Percentiles rank a stretch among this genome's conserved stretches.
phyloP scores from a whole-genome alignment of 768 basidiomycete genomes.

The Lactifluus piperatus region DNA sequence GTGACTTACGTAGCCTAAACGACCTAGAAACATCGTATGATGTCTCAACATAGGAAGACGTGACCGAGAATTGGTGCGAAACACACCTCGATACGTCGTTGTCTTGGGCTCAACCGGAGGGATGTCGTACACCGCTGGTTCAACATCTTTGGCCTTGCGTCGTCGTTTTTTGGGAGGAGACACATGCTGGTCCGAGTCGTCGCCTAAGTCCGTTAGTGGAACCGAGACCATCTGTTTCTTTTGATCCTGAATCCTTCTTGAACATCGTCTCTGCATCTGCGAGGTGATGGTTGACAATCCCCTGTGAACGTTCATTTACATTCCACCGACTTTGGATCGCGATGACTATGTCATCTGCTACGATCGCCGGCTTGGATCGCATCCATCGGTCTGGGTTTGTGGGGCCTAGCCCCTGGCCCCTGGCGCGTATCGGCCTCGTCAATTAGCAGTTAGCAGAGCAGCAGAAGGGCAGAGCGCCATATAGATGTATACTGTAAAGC shows the following conservation, averaged over 20 bases:
- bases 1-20: constrained; percentile 14
- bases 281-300: not conserved
- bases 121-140: constrained; percentile 54
- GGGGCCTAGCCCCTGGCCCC: not conserved
- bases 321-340: too few species aligned
- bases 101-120: constrained; percentile 58
- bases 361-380: not conserved
- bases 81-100: constrained; percentile 62
- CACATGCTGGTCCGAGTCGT: not conserved
- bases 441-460: too few species aligned
- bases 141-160: constrained; percentile 29
- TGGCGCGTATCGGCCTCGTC: not conserved
- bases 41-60: constrained; percentile 19
- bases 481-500: not conserved
- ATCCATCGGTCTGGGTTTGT: not conserved
- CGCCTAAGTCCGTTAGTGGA: constrained; percentile 21
- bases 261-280: not conserved
- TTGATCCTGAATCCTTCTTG: not conserved
- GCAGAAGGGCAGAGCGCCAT: too few species aligned
- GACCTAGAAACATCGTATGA: not conserved
- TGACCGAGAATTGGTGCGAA: constrained; percentile 15
- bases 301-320: not conserved
- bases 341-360: not conserved
- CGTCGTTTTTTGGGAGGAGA: constrained; percentile 23
- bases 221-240: constrained; percentile 14